Evolutionary conservation across 208 protist genomes (phyloP).

Genomic region (Strigomonas culicis): DNA sequence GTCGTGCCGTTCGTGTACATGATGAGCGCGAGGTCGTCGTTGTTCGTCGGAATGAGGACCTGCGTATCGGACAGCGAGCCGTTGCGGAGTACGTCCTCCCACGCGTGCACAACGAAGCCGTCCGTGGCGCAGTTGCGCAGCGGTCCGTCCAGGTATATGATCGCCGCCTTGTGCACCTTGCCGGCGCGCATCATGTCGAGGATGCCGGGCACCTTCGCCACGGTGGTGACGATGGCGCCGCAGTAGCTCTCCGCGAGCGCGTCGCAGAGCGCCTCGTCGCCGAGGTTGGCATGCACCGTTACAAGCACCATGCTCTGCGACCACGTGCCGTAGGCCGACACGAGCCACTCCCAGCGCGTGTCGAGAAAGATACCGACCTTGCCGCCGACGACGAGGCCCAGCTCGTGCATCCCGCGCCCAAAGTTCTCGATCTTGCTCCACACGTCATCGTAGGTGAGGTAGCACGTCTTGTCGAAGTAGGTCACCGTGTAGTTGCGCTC

Average conservation of each 20-base stretch:
- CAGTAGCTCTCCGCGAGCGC: conserved; percentile 44
- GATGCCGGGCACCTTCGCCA: conserved; percentile 29
- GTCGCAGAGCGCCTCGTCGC: conserved; percentile 54
- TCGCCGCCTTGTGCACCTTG: conserved; percentile 18
- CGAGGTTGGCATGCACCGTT: conserved; percentile 80
- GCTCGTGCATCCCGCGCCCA: conserved; percentile 30
- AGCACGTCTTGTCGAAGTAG: too few species aligned
- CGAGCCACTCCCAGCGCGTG: conserved; percentile 77
- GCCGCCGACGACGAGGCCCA: conserved; percentile 24
- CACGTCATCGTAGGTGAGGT: conserved; percentile 40
- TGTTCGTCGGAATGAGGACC: conserved; percentile 25
- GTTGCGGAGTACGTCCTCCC: conserved; percentile 39
- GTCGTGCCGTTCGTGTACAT: conserved; percentile 91
- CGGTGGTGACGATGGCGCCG: conserved; percentile 56
- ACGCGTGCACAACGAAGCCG: conserved; percentile 33
- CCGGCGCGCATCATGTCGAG: conserved; percentile 33
- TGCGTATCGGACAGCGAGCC: conserved; percentile 19
- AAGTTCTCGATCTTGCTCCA: conserved; percentile 46
- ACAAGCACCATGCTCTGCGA: conserved; percentile 51
- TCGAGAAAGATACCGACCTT: conserved; percentile 64
- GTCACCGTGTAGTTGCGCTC: not conserved
- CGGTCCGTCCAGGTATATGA: conserved; percentile 48
- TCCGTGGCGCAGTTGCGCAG: conserved; percentile 18
- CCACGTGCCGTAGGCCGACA: conserved; percentile 64
- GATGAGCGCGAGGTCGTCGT: conserved; percentile 36